Conservation (phyloP, 306 rosid genomes). For the Rubus idaeus region DNA sequence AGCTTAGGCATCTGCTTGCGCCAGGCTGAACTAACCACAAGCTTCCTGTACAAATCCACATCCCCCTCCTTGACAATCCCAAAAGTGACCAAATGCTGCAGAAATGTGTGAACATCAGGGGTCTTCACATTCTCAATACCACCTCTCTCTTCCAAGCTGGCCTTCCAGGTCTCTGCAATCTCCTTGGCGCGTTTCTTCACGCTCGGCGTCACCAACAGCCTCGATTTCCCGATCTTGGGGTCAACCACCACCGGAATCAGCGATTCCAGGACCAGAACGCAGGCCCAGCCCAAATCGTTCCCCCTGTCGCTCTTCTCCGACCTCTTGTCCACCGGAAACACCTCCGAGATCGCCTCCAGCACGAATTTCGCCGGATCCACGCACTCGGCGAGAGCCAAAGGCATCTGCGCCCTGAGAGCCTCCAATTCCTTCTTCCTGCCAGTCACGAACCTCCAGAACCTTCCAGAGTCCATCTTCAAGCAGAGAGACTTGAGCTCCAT, state of each 20-base stretch:
- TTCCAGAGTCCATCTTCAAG: constrained; percentile 66
- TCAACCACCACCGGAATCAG: constrained; percentile 79
- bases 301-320: constrained; percentile 50
- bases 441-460: constrained; percentile 73
- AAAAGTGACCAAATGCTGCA: constrained; percentile 96
- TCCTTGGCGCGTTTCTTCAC: constrained; percentile 70
- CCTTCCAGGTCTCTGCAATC: constrained; percentile 90
- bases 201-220: constrained; percentile 77
- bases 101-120: constrained; percentile 88
- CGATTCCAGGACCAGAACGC: constrained; percentile 82
- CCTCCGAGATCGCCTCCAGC: constrained; percentile 85
- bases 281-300: constrained; percentile 93
- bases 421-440: constrained; percentile 85
- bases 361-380: constrained; percentile 90
- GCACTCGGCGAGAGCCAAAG: constrained; percentile 65
- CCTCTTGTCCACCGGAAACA: constrained; percentile 87
- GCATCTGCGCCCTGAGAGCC: constrained; percentile 64
- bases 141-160: constrained; percentile 85
- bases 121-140: constrained; percentile 90
- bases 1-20: constrained; percentile 99
- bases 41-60: constrained; percentile 74
- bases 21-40: constrained; percentile 94
- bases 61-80: constrained; percentile 79
- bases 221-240: constrained; percentile 75
- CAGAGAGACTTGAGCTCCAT: constrained; percentile 61